These are phyloP conservation scores for Cairneyella variabilis DNA, from an alignment of 495 filamentous ascomycete species.

Conservation along the genomic window DNA sequence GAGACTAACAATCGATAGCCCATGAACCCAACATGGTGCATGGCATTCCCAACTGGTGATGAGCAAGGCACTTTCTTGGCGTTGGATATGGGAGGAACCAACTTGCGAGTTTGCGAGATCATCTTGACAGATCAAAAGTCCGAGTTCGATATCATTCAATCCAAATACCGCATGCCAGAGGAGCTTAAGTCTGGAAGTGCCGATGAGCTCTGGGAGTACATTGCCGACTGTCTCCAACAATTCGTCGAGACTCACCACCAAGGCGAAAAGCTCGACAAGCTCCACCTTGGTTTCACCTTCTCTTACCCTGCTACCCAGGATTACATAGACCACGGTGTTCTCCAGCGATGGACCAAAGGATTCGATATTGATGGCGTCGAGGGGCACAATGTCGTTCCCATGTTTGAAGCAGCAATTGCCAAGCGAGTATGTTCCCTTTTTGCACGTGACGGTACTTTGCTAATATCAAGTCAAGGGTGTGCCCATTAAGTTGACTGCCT, in stretches of 20 bases:
- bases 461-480: slow-evolving; percentile 45
- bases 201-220: slow-evolving; percentile 96
- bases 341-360: slow-evolving; percentile 98
- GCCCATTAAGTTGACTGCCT: slow-evolving; percentile 86
- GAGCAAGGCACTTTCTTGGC: slow-evolving; percentile 91
- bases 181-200: slow-evolving; percentile 87
- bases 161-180: slow-evolving; percentile 96
- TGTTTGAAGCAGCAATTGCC: slow-evolving; percentile 78
- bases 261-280: slow-evolving; percentile 54
- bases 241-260: slow-evolving; percentile 91
- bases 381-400: slow-evolving; percentile 89
- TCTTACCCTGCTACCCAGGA: slow-evolving; percentile 96
- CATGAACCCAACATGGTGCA: slow-evolving; percentile 99
- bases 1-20: slow-evolving; percentile 53
- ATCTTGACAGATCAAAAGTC: slow-evolving; percentile 85
- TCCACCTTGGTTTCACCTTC: slow-evolving; percentile 96
- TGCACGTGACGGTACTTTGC: slow-evolving; percentile 5
- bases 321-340: slow-evolving; percentile 90
- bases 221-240: slow-evolving; percentile 93
- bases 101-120: slow-evolving; percentile 96
- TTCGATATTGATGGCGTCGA: slow-evolving; percentile 98
- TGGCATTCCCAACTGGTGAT: slow-evolving; percentile 84
- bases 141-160: slow-evolving; percentile 98
- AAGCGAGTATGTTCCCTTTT: slow-evolving; percentile 56
- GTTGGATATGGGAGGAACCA: slow-evolving; percentile 98